Base-by-base conservation (phyloP, 495 filamentous ascomycete species). In the Podospora pseudopauciseta region DNA sequence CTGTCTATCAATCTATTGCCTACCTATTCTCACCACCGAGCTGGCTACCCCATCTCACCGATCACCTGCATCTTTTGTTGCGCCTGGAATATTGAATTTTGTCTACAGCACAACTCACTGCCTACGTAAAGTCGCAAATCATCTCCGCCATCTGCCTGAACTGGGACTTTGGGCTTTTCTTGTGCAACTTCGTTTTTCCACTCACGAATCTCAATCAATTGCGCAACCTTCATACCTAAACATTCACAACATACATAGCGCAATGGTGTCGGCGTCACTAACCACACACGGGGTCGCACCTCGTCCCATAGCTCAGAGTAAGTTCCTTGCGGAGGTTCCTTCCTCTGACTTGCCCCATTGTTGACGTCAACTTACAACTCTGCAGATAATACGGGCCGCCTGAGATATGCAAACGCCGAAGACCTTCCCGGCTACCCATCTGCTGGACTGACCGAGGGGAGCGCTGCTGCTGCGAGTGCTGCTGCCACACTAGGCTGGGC, bases 401-500 rank as follows among this genome's bases (percentile, higher is more conserved):
- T 90, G 71, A 89, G 87, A 77, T 88, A 92, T 78, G 88, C 90
- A 67, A 85, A 84, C 69, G 84, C 87, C 20, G 82, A 86, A 63
- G 88, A 91, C 68, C 83, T 93, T 13, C 89, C 90, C 28, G 85
- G 85, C 70, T 92, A 81, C 68, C 88, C 91, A 15, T 84, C 85
- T 23, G 75, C 83, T 55, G 91, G 91, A 28, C 83, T 93, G 71
- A 80, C 73, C 53, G 83, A 87, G 61, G 83, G 85, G 65, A 86
- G 80, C 67, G 83, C 88, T 34, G 91, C 91, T 57, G 91, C 91
- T 57, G 92, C 91, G 23, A 86, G 87, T 63, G 87, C 90, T 49
- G 92, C 92, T 59, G 90, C 90, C 16, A 85, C 81, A 57, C 81
- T 95, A 19, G 91, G 91, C 28, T 90, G 92, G 83, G 82, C 87